Base-by-base conservation (phyloP, 2,329 filamentous ascomycete species). In the Phaeophleospora eucalypticola region DNA sequence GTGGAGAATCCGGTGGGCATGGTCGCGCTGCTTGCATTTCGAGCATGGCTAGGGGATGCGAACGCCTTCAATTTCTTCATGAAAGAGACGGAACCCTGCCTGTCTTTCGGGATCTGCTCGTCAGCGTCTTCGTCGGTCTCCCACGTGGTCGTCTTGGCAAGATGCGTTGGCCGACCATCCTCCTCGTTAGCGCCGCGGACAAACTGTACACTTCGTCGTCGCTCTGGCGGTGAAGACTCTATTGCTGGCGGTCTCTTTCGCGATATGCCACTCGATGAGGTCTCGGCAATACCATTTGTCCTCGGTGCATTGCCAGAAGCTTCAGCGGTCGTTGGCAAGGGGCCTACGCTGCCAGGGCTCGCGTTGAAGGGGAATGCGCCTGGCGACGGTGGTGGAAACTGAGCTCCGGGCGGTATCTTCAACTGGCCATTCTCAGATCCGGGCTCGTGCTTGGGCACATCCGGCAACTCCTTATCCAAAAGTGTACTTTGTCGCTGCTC, bases 151-250 rank as follows among this genome's bases (percentile, higher is more conserved):
- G 48, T 58, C 44, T 55, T 60, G 29, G 46, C 48, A 12, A 62
- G 44, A 12, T 53, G 51, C 29, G 54, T 51, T 12, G 53, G 45
- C 10, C 24, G 6, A 38, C 49, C 38, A 35, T 21, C 39, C 8
- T 56, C 55, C 29, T 59, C 58, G 8, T 56, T 53, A 12, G 46
- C 38, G 4, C 48, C 50, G n/a, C 59, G 52, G 32, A 55, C 58
- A 40, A 65, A 63, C 21, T 63, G 59, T 20, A 63, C 59, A 44
- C 60, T 63, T 42, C 59, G 51, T 36, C 59, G 51, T 37, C 52
- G 41, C 17, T 57, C 52, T 24, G 59, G 47, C 14, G 60, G 59
- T 10, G 60, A 61, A 15, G 40, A 46, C 16, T 49, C 54, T 7
- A 38, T 41, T 18, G 16, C 38, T n/a, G 49, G 43, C 18, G 29